Evolutionary conservation across 257 asterid species (phyloP).

Genomic region (Nicotiana undulata): DNA sequence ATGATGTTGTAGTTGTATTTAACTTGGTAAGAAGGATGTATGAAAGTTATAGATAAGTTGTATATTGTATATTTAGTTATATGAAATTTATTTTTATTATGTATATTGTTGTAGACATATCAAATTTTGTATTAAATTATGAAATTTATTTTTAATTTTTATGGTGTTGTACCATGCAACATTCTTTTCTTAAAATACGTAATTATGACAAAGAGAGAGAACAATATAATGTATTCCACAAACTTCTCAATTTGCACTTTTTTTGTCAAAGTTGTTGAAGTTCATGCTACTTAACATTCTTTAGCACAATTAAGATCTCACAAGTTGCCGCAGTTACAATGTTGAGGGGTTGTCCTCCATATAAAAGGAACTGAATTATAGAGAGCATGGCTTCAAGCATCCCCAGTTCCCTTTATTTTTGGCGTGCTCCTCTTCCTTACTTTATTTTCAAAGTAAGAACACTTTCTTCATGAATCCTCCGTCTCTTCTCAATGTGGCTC

Average conservation of each 20-base stretch:
- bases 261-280: slow-evolving; percentile 24
- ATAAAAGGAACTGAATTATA: slow-evolving; percentile 23
- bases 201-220: too few species aligned
- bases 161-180: too few species aligned
- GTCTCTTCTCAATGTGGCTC: slow-evolving; percentile 15
- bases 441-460: slow-evolving; percentile 12
- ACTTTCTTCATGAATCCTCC: slow-evolving; percentile 23
- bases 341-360: slow-evolving; percentile 29
- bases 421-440: slow-evolving; percentile 17
- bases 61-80: too few species aligned
- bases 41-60: too few species aligned
- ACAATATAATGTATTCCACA: slow-evolving; percentile 1
- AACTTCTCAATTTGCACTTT: slow-evolving; percentile 27
- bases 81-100: too few species aligned
- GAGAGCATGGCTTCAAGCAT: slow-evolving; percentile 28
- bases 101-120: too few species aligned
- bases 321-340: slow-evolving; percentile 34
- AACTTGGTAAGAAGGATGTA: too few species aligned
- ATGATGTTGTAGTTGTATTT: too few species aligned
- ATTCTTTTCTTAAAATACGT: too few species aligned
- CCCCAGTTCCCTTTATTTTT: slow-evolving; percentile 25
- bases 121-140: too few species aligned
- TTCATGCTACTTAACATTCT: slow-evolving; percentile 8
- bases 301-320: slow-evolving; percentile 32
- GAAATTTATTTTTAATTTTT: too few species aligned